These are phyloP conservation scores for Ramaria sp. DNA, from an alignment of 768 basidiomycete genomes.

Conservation along the genomic window DNA sequence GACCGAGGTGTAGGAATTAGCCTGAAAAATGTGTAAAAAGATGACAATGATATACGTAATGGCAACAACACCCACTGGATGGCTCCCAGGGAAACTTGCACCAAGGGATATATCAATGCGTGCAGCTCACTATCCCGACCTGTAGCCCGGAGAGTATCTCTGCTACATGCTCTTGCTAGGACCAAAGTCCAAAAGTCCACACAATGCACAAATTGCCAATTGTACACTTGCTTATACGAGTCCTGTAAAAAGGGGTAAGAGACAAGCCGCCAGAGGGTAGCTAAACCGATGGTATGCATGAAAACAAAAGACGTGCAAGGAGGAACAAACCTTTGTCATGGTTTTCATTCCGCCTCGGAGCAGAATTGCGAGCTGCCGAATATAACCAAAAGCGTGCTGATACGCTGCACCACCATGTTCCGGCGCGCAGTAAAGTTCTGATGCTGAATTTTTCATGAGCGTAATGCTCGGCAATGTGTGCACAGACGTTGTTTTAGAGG, in stretches of 20 bases:
- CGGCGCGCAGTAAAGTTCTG: constrained; percentile 68
- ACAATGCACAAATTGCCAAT: constrained; percentile 96
- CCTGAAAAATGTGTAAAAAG: constrained; percentile 29
- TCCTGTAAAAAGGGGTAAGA: constrained; percentile 38
- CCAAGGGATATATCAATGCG: constrained; percentile 88
- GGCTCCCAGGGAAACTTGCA: constrained; percentile 88
- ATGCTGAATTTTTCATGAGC: constrained; percentile 96
- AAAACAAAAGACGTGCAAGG: neutral
- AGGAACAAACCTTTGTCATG: constrained; percentile 56
- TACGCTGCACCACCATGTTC: constrained; percentile 38
- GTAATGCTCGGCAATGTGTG: constrained; percentile 88
- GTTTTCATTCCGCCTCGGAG: constrained; percentile 86
- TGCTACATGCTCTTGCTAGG: constrained; percentile 69
- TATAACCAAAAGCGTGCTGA: constrained; percentile 93
- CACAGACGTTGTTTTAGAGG: constrained; percentile 72
- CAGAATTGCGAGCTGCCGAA: constrained; percentile 89
- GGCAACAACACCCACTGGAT: constrained; percentile 55
- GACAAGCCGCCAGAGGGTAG: neutral
- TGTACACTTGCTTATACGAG: constrained; percentile 89
- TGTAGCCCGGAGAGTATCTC: constrained; percentile 33
- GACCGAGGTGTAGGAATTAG: constrained; percentile 85
- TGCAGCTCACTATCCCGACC: constrained; percentile 66
- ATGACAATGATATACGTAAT: neutral
- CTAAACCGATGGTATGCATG: constrained; percentile 11
- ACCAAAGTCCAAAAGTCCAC: constrained; percentile 95